A percentile compares a stretch with the other conserved stretches of the same genome.
Conservation (phyloP, 208 protist genomes). For the Leishmania braziliensis region DNA sequence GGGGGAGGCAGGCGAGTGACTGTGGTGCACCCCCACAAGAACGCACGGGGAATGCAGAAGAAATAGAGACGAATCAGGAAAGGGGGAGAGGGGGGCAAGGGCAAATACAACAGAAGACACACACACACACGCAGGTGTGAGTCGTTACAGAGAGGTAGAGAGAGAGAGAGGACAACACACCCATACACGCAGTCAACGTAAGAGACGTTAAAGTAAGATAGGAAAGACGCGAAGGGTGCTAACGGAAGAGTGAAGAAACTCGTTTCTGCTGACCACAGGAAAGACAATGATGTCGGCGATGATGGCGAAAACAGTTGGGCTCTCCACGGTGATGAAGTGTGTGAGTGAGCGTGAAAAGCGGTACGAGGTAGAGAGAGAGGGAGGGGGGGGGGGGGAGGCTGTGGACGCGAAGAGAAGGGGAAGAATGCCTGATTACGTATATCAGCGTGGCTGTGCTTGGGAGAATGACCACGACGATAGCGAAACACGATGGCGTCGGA, state of each 20-base stretch:
- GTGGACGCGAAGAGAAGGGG: background rate
- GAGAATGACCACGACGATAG: too few species aligned
- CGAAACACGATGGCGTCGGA: too few species aligned
- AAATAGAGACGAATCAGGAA: background rate
- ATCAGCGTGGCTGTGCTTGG: too few species aligned
- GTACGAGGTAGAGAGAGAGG: background rate
- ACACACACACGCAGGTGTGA: background rate
- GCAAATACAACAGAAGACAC: background rate
- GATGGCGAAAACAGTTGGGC: background rate
- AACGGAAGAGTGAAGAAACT: background rate
- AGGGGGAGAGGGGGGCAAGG: background rate
- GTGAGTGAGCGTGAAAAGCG: background rate
- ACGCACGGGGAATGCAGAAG: background rate
- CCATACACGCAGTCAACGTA: background rate
- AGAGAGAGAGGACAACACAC: too few species aligned
- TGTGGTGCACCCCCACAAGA: background rate
- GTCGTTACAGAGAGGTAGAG: background rate
- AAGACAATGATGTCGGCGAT: background rate
- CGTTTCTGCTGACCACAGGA: background rate
- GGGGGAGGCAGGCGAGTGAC: background rate
- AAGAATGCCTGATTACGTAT: background rate
- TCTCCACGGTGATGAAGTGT: background rate
- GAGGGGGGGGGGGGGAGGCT: background rate
- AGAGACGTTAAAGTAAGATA: background rate
- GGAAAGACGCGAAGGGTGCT: background rate